Evolutionary conservation across 371 early-diverging fungal genomes (phyloP).

Genomic region (Mucor ambiguus): DNA sequence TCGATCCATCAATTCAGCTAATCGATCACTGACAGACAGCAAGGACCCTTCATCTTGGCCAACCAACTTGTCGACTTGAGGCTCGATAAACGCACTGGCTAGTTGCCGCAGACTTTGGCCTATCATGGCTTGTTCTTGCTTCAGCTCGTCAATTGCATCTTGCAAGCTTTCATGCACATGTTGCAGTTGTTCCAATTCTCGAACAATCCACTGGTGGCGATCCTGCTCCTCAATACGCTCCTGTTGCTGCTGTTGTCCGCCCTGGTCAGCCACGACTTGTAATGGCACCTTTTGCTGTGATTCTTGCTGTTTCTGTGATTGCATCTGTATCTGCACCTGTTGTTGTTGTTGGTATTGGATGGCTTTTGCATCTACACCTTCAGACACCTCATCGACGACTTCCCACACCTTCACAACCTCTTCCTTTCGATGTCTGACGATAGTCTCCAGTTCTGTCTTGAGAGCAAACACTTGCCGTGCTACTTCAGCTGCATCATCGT

Average conservation of each 20-base stretch:
- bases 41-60: constrained; percentile 38
- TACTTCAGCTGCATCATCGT: constrained; percentile 63
- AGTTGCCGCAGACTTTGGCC: constrained; percentile 33
- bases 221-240: constrained; percentile 46
- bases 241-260: constrained; percentile 7
- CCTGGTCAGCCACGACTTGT: background rate
- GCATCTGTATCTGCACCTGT: background rate
- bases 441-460: constrained; percentile 57
- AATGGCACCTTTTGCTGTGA: constrained; percentile 2
- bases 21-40: constrained; percentile 37
- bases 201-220: constrained; percentile 57
- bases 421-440: constrained; percentile 59
- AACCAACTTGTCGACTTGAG: constrained; percentile 46
- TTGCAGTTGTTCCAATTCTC: constrained; percentile 59
- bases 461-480: constrained; percentile 55
- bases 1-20: constrained; percentile 43
- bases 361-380: constrained; percentile 31
- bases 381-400: constrained; percentile 59
- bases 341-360: constrained; percentile 21
- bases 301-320: constrained; percentile 7
- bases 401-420: constrained; percentile 68
- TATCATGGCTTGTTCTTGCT: constrained; percentile 46
- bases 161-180: constrained; percentile 48
- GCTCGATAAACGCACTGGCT: constrained; percentile 34
- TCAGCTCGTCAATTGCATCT: constrained; percentile 40